These are phyloP conservation scores for Penicilliopsis zonata DNA, from an alignment of 495 filamentous ascomycete species.

Conservation along the genomic window DNA sequence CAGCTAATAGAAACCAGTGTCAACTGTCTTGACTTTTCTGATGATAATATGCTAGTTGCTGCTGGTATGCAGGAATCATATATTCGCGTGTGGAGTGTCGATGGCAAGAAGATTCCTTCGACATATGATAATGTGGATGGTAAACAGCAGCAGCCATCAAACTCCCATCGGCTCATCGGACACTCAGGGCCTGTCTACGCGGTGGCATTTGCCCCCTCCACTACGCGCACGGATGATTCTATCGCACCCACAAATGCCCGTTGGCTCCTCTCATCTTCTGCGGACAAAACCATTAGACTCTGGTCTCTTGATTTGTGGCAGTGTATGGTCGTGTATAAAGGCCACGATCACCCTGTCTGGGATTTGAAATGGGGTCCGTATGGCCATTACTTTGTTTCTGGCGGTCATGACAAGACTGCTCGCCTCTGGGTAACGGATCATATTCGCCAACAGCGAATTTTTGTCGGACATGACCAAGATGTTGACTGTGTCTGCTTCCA, in stretches of 20 bases:
- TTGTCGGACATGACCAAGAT: conserved; percentile 82
- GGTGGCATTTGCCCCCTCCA: conserved; percentile 80
- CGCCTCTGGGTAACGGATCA: conserved; percentile 86
- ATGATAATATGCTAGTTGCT: conserved; percentile 73
- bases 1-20: conserved; percentile 38
- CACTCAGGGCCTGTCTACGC: conserved; percentile 83
- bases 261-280: conserved; percentile 75
- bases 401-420: conserved; percentile 76
- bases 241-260: conserved; percentile 49
- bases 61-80: conserved; percentile 86
- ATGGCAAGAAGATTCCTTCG: conserved; percentile 53
- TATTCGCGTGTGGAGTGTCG: conserved; percentile 82
- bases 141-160: conserved; percentile 34
- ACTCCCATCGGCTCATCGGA: conserved; percentile 74
- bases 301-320: conserved; percentile 89
- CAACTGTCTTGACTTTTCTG: conserved; percentile 86
- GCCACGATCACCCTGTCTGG: conserved; percentile 79
- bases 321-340: conserved; percentile 85
- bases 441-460: conserved; percentile 75
- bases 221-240: conserved; percentile 35
- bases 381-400: conserved; percentile 90
- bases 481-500: conserved; percentile 83
- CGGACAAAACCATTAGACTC: conserved; percentile 74
- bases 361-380: conserved; percentile 84
- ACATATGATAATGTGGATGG: conserved; percentile 30